Evolutionary conservation across 805 yeast genomes (phyloP), one percentile per base, ranked within the genome.

Genomic region (Middelhovenomyces tepae): DNA sequence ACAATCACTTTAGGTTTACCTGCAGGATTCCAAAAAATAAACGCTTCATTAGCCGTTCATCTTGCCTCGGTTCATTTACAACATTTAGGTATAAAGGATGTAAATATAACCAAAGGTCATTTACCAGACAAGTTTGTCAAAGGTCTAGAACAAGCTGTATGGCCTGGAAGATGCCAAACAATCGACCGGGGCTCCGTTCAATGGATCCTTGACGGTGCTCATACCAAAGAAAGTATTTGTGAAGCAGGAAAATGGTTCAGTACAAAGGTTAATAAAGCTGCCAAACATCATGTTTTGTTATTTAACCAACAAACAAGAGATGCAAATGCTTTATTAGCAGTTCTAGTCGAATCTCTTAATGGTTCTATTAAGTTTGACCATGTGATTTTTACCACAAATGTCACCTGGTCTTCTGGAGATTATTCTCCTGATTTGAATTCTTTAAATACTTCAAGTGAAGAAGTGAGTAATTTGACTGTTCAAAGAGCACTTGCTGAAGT

Each of bases 181-280:
- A 56, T 84, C 19, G 39, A 46, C 4, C 67, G 61, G 16, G 62
- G 63, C 16, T 10, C 19, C 10, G 57, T 78, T 11, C 71, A 69
- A n/a, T 91, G 95, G 94, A 77, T 60, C 43, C 59, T 89, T 10
- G 99, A 91, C 59, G 99, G 99, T 13, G 97, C 98, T 0, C 99
- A 91, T 48, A 91, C 98, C 0, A 60, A 69, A 28, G 99, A 91
- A 49, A 82, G 95, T 38, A 71, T 93, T 16, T 65, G 65, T 19
- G 93, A 77, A n/a, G 82, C 95, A 0, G 68, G 89, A 0, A 59
- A 57, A 7, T 91, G 99, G 99, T 84, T 79, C 47, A 9, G 60
- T 57, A 17, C 28, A 13, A 4, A 20, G 19, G 27, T 30, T 8
- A 31, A 28, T 16, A 20, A 31, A 22, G 46, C 53, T 4, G 48